Evolutionary conservation across 164 flowering plant species (phyloP).

Genomic region (Nymphaea colorata): DNA sequence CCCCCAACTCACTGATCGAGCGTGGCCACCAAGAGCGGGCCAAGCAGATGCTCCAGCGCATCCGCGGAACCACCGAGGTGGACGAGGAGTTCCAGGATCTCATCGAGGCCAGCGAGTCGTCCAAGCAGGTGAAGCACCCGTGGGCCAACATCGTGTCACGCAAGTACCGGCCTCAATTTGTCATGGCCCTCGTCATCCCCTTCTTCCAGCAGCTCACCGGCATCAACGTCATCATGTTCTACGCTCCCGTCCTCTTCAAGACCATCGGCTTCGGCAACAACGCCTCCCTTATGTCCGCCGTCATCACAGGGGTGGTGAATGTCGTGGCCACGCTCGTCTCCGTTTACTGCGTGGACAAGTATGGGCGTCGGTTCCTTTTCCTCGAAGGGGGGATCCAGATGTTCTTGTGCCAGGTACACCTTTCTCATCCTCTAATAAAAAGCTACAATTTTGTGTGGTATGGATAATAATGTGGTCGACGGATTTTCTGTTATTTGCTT

Average conservation of each 20-base stretch:
- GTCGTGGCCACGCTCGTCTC: conserved; percentile 9
- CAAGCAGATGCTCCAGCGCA: neutral
- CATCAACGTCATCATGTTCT: conserved; percentile 13
- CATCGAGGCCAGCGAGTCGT: conserved; percentile 3
- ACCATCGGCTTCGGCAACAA: conserved; percentile 11
- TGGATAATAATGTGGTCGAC: too few species aligned
- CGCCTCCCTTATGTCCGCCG: conserved; percentile 10
- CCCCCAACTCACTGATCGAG: conserved; percentile 9
- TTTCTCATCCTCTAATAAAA: neutral
- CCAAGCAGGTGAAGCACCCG: conserved; percentile 4
- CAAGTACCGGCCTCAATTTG: conserved; percentile 9
- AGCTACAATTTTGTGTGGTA: too few species aligned
- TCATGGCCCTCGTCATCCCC: conserved; percentile 8
- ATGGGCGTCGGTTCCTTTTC: conserved; percentile 2
- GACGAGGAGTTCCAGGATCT: conserved; percentile 5
- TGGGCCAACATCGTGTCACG: conserved; percentile 6
- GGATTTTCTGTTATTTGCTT: too few species aligned
- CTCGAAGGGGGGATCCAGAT: conserved; percentile 11
- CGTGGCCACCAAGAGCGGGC: conserved; percentile 4
- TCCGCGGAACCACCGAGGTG: conserved; percentile 7
- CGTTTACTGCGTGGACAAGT: conserved; percentile 3
- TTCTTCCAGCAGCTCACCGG: conserved; percentile 13
- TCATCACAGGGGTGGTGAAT: conserved; percentile 10
- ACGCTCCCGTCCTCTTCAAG: conserved; percentile 12
- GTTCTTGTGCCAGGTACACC: conserved; percentile 7